These are phyloP conservation scores for Penicillium sp. DNA, from an alignment of 2,329 filamentous ascomycete species.

Conservation along the genomic window DNA sequence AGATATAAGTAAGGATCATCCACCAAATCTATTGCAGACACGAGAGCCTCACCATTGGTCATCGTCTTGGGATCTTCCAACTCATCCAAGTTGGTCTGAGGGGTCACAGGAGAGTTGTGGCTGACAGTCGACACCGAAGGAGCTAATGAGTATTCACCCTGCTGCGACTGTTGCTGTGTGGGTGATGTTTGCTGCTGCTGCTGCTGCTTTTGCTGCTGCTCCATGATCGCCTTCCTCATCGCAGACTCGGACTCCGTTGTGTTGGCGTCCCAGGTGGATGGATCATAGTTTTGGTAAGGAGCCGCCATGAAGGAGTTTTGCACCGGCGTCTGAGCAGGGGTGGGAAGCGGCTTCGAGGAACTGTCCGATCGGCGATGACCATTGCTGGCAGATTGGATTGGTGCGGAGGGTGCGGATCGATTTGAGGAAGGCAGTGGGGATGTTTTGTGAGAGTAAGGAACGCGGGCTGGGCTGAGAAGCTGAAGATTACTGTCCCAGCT, in stretches of 20 bases:
- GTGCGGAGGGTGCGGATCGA: conserved; percentile 32
- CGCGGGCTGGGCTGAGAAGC: conserved; percentile 30
- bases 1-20: conserved; percentile 62
- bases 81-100: conserved; percentile 52
- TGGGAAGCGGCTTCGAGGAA: conserved; percentile 49
- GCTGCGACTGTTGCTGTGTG: conserved; percentile 37
- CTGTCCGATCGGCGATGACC: conserved; percentile 34
- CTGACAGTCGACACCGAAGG: conserved; percentile 56
- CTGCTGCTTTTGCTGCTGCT: conserved; percentile 33
- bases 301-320: conserved; percentile 46
- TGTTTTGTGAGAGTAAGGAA: conserved; percentile 34
- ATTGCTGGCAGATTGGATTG: conserved; percentile 12
- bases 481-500: conserved; percentile 34
- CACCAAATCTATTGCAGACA: conserved; percentile 41
- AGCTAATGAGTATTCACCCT: conserved; percentile 46
- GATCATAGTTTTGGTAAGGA: conserved; percentile 44
- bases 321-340: conserved; percentile 50
- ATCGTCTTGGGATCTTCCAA: conserved; percentile 47
- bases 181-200: conserved; percentile 27
- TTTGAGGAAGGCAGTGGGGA: conserved; percentile 42
- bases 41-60: conserved; percentile 50
- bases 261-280: conserved; percentile 35
- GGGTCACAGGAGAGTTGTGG: conserved; percentile 56
- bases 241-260: conserved; percentile 50
- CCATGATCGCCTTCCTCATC: conserved; percentile 55